Conservation (phyloP, 495 filamentous ascomycete genomes). For the Xylaria nigripes region DNA sequence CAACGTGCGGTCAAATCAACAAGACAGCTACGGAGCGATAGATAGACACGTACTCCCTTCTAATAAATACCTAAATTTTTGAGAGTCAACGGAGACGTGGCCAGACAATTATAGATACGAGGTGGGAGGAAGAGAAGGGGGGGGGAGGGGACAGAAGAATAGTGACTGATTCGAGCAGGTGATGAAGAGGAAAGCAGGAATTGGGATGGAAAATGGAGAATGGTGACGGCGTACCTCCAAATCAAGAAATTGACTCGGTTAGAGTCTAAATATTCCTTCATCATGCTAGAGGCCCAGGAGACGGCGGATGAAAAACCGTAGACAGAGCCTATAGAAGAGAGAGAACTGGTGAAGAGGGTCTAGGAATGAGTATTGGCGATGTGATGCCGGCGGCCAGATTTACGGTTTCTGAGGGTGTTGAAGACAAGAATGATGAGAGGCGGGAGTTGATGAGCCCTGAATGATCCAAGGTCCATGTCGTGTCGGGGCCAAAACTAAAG, state of each 20-base stretch:
- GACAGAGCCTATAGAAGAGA: not conserved
- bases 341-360: slow-evolving; percentile 6
- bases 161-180: slow-evolving; percentile 11
- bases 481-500: slow-evolving; percentile 18
- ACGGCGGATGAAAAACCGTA: not conserved
- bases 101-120: slow-evolving; percentile 12
- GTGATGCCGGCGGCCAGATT: not conserved
- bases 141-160: too few species aligned
- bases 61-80: slow-evolving; percentile 63
- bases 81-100: slow-evolving; percentile 29
- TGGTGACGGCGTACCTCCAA: slow-evolving; percentile 69
- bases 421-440: slow-evolving; percentile 21
- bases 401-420: slow-evolving; percentile 12
- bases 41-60: slow-evolving; percentile 66
- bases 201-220: slow-evolving; percentile 14
- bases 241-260: slow-evolving; percentile 97
- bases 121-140: slow-evolving; percentile 1
- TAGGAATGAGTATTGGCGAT: not conserved
- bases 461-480: slow-evolving; percentile 17
- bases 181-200: slow-evolving; percentile 29
- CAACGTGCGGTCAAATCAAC: slow-evolving; percentile 1
- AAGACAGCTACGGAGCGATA: slow-evolving; percentile 1
- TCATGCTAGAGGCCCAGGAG: slow-evolving; percentile 25
- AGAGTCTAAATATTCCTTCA: slow-evolving; percentile 66
- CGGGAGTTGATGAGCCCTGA: slow-evolving; percentile 21